These are phyloP conservation scores for Flaveria bidentis DNA, from an alignment of 129 eudicot genomes.

Conservation along the genomic window DNA sequence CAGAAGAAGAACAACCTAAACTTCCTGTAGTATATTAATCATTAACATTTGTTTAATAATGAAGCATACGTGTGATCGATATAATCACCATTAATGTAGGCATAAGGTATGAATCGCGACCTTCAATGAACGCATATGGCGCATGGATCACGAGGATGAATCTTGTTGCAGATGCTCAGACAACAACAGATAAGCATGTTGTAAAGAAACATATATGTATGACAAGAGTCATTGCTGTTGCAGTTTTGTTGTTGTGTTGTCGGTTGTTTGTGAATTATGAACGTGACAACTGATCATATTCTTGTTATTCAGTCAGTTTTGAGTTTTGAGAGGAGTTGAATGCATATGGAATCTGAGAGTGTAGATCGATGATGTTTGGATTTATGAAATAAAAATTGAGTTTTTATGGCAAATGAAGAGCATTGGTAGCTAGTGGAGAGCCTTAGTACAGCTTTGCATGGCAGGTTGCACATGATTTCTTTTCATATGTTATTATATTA, in stretches of 20 bases:
- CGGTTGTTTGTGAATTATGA: slow-evolving; percentile 34
- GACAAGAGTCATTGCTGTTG: slow-evolving; percentile 14
- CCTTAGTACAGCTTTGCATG: slow-evolving; percentile 34
- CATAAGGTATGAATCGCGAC: slow-evolving; percentile 21
- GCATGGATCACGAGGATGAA: slow-evolving; percentile 17
- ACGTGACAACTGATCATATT: slow-evolving; percentile 28
- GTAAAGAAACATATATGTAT: slow-evolving; percentile 13
- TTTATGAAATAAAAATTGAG: not conserved
- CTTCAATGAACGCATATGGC: not conserved
- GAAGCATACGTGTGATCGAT: slow-evolving; percentile 29
- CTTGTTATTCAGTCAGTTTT: slow-evolving; percentile 28
- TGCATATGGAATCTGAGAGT: slow-evolving; percentile 26
- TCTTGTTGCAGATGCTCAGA: slow-evolving; percentile 31
- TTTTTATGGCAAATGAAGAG: slow-evolving; percentile 16
- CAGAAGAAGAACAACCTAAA: slow-evolving; percentile 37
- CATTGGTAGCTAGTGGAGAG: slow-evolving; percentile 32
- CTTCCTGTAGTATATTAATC: slow-evolving; percentile 34
- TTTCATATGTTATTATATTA: slow-evolving; percentile 6
- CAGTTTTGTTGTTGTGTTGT: slow-evolving; percentile 35
- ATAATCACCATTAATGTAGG: too few species aligned
- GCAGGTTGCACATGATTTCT: slow-evolving; percentile 38
- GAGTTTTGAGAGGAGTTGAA: slow-evolving; percentile 23
- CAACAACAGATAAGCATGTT: slow-evolving; percentile 33
- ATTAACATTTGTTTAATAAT: slow-evolving; percentile 29
- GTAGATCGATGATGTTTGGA: slow-evolving; percentile 16